phyloP scores from a whole-genome alignment of 2,329 filamentous ascomycete species.

The Neofusicoccum parvum region DNA sequence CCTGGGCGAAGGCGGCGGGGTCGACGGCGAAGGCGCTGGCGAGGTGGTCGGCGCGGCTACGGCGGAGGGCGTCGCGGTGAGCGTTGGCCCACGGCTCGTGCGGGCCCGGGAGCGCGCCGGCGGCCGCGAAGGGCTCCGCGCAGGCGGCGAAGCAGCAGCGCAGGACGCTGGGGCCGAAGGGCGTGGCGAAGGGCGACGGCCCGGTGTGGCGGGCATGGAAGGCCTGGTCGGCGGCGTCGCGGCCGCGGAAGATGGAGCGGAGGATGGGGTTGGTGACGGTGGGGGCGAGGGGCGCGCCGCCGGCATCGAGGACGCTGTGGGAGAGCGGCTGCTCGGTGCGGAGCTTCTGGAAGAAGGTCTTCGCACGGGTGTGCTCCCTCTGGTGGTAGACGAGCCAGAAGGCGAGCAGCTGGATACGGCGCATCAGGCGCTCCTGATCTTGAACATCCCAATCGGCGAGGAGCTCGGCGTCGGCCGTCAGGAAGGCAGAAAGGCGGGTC shows the following conservation, averaged over 20 bases:
- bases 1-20: conserved; percentile 10
- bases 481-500: conserved; percentile 21
- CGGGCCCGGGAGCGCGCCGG: neutral
- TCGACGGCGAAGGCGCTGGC: neutral
- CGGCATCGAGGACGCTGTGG: conserved; percentile 25
- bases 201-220: conserved; percentile 16
- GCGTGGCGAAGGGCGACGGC: conserved; percentile 28
- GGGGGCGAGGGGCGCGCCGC: conserved; percentile 23
- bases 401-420: conserved; percentile 33
- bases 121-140: neutral
- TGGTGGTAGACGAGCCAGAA: conserved; percentile 38
- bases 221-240: conserved; percentile 22
- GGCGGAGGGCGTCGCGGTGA: conserved; percentile 20
- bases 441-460: conserved; percentile 1
- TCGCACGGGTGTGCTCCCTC: conserved; percentile 32
- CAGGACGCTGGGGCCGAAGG: conserved; percentile 16
- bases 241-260: conserved; percentile 31
- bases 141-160: conserved; percentile 1
- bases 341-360: conserved; percentile 35
- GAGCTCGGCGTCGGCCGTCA: conserved; percentile 3
- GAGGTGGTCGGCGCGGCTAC: conserved; percentile 29
- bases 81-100: neutral
- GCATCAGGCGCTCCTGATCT: conserved; percentile 23
- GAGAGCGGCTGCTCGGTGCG: conserved; percentile 29
- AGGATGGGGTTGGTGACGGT: conserved; percentile 25